These are phyloP conservation scores for Penicillium sp. DNA, from an alignment of 2,329 filamentous ascomycete genomes.

Conservation along the genomic window DNA sequence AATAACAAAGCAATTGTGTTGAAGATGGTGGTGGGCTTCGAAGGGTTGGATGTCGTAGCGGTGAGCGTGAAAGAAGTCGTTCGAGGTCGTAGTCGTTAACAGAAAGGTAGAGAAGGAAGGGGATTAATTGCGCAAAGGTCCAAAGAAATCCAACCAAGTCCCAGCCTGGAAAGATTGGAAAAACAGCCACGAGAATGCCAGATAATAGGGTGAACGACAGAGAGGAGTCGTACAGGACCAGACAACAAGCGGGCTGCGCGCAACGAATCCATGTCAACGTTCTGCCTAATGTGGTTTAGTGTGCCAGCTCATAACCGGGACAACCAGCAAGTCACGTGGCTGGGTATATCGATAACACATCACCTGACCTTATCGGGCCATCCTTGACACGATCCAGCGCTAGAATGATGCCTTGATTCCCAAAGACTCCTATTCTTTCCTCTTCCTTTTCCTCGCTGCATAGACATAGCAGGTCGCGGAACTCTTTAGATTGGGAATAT, in stretches of 20 bases:
- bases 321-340: constrained; percentile 26
- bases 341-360: constrained; percentile 18
- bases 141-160: background rate
- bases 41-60: background rate
- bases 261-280: constrained; percentile 35
- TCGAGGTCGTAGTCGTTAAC: background rate
- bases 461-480: background rate
- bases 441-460: background rate
- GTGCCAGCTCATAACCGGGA: constrained; percentile 40
- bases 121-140: background rate
- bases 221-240: constrained; percentile 17
- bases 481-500: background rate
- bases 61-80: background rate
- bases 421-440: background rate
- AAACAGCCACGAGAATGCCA: constrained; percentile 8
- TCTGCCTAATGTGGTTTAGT: constrained; percentile 44
- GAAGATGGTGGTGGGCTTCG: background rate
- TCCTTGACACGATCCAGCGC: background rate
- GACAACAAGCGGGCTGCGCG: constrained; percentile 27
- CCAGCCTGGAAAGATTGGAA: constrained; percentile 7
- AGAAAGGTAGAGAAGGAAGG: background rate
- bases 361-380: constrained; percentile 27
- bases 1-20: background rate
- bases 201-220: constrained; percentile 9
- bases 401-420: background rate